Evolutionary conservation across 139 green algal species (phyloP).

Genomic region (Chlamydomonas applanata): DNA sequence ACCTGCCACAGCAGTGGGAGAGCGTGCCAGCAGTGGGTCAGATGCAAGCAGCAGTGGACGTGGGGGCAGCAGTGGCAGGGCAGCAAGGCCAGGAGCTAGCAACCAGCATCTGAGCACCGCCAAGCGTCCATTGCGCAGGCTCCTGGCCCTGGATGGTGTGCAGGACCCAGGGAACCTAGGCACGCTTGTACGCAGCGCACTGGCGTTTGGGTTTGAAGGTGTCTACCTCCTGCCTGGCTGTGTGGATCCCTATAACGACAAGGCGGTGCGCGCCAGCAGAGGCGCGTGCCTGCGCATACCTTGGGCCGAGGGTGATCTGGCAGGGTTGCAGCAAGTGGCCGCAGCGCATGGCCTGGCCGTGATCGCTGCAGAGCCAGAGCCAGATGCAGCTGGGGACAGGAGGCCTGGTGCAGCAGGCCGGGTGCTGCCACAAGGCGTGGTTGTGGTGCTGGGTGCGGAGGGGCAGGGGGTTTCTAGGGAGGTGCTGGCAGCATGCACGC

Average conservation of each 20-base stretch:
- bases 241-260: conserved; percentile 77
- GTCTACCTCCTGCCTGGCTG: conserved; percentile 77
- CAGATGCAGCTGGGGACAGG: not conserved
- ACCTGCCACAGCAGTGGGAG: not conserved
- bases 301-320: conserved; percentile 12
- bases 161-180: conserved; percentile 72
- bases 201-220: conserved; percentile 76
- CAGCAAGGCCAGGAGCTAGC: not conserved
- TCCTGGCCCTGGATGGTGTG: conserved; percentile 73
- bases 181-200: conserved; percentile 65
- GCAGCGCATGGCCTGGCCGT: conserved; percentile 28
- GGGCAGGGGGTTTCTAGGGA: conserved; percentile 65
- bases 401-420: not conserved
- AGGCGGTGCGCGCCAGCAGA: conserved; percentile 36
- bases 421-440: not conserved
- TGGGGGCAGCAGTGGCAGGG: too few species aligned
- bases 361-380: conserved; percentile 51
- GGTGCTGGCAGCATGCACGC: conserved; percentile 29
- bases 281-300: conserved; percentile 40
- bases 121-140: not conserved
- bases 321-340: conserved; percentile 28
- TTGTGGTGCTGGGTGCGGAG: conserved; percentile 77
- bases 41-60: too few species aligned
- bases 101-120: not conserved
- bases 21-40: too few species aligned